Evolutionary conservation across 1,284 basidiomycete species (phyloP), one percentile per base, ranked within the genome.

Genomic region (Golubevia pallescens): DNA sequence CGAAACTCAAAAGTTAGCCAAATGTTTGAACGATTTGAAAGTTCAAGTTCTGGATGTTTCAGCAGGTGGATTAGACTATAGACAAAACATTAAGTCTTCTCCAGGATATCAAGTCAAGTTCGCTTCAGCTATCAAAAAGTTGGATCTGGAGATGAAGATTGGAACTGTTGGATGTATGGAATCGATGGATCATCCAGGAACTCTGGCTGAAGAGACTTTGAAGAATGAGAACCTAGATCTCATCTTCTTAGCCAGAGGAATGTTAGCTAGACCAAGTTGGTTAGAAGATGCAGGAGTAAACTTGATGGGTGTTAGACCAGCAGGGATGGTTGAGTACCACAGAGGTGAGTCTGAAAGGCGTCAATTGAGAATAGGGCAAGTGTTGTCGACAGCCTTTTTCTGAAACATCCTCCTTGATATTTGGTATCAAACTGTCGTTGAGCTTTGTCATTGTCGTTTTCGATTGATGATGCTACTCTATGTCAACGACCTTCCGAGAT

Each of bases 11-110:
- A 55, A 70, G 42, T 68, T 84, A 3, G 75, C 79, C 1, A 64
- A 67, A 14, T 19, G 66, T 32, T 69, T 85, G n/a, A 73, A 75
- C 1, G 62, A 71, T 4, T 69, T 66, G n/a, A 70, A 72, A n/a
- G 78, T 85, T 4, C 78, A 83, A 55, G 64, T 85, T 57, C 66
- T 85, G 55, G 82, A 85, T 42, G 58, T 75, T 10, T 77, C 73
- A 60, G 74, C 71, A 1, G 79, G 74, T 19, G 81, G 81, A 19
- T n/a, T 38, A 20, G 38, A 2, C 2, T 61, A 65, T 3, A 69
- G 66, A 65, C 74, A 80, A 55, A 65, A 73, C 53, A 78, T 84
- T 63, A 65, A 62, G 6, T 34, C 57, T 1, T 65, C 61, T 1
- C 76, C 80, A 0, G 81, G 73, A 0, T 85, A 85, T 69, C 81